Conservation (phyloP, 2,329 filamentous ascomycete species). For the Penicillium sp. region DNA sequence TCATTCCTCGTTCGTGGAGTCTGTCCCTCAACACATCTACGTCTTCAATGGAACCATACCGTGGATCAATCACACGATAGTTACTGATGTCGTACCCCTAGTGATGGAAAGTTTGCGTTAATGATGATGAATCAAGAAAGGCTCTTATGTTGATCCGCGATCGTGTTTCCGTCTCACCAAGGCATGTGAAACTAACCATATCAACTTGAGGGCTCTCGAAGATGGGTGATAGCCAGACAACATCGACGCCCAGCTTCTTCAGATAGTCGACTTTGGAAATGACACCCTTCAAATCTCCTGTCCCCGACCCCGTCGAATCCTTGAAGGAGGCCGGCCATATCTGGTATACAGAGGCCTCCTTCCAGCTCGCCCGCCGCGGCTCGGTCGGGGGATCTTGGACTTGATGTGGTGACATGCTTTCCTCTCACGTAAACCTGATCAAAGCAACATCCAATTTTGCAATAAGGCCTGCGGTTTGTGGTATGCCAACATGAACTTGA, state of each 20-base stretch:
- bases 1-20: constrained; percentile 52
- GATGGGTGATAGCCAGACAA: constrained; percentile 34
- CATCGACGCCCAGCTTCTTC: constrained; percentile 34
- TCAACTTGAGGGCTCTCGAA: constrained; percentile 53
- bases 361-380: not conserved
- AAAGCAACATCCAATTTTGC: not conserved
- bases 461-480: not conserved
- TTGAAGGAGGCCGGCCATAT: constrained; percentile 8
- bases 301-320: not conserved
- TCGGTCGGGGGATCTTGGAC: not conserved
- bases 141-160: not conserved
- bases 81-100: constrained; percentile 63
- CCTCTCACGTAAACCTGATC: not conserved
- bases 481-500: not conserved
- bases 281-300: constrained; percentile 5
- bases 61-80: constrained; percentile 49
- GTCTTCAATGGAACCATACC: constrained; percentile 52
- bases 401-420: constrained; percentile 6
- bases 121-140: not conserved
- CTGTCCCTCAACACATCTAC: constrained; percentile 50
- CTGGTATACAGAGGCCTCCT: constrained; percentile 6
- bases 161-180: not conserved
- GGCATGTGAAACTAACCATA: not conserved
- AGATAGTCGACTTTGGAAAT: constrained; percentile 34
- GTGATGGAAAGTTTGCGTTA: not conserved